phyloP scores from a whole-genome alignment of 352 stramenopile genomes.

The Blastocystis sp. region DNA sequence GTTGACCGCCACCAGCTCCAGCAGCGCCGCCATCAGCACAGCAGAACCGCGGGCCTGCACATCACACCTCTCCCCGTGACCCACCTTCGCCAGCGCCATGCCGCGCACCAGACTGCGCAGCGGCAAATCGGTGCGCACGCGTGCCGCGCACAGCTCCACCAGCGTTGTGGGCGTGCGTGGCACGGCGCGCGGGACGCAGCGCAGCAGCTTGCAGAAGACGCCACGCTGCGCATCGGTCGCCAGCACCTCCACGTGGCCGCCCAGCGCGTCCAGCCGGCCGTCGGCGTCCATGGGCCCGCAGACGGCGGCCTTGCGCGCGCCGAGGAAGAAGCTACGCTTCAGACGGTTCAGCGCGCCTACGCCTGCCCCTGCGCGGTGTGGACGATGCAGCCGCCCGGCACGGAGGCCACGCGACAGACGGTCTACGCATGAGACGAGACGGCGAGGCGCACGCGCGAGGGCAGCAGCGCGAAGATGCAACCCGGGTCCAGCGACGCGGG shows the following conservation, averaged over 20 bases:
- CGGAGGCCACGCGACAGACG: not conserved
- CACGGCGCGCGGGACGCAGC: not conserved
- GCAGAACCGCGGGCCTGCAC: not conserved
- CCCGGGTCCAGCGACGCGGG: not conserved
- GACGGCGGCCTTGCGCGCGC: not conserved
- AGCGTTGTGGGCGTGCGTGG: not conserved
- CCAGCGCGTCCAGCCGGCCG: not conserved
- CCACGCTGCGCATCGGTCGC: not conserved
- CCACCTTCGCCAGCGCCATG: not conserved
- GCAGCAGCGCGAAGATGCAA: conserved; percentile 35
- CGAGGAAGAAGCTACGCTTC: conserved; percentile 18
- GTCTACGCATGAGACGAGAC: not conserved
- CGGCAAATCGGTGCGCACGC: not conserved
- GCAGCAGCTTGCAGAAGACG: not conserved
- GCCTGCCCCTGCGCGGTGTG: conserved; percentile 5
- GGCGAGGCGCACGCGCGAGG: not conserved
- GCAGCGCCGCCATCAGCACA: not conserved
- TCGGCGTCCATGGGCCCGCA: not conserved
- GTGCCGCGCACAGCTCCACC: not conserved
- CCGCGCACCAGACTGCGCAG: not conserved
- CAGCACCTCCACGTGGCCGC: conserved; percentile 16
- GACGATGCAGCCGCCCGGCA: not conserved
- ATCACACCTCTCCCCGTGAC: not conserved
- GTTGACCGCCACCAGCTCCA: not conserved
- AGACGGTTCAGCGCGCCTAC: not conserved